Conservation (phyloP, 2,329 filamentous ascomycete genomes). For the Ascocoryne sarcoides region DNA sequence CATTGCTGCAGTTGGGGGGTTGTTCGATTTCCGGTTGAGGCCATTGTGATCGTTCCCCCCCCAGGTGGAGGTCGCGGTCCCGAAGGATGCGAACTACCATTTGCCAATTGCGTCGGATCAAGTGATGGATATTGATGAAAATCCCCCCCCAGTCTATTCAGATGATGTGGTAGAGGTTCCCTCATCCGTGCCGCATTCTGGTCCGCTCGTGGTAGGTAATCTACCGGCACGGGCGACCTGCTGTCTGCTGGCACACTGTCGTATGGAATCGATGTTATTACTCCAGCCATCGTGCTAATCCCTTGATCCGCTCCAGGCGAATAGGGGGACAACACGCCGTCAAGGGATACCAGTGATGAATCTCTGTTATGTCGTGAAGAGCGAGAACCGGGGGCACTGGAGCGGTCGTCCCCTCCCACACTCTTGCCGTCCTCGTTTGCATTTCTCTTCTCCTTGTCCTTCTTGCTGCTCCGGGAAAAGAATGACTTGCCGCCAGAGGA, state of each 20-base stretch:
- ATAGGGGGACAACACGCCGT: constrained; percentile 37
- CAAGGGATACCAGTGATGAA: constrained; percentile 66
- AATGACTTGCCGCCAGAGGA: constrained; percentile 70
- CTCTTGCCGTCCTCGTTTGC: constrained; percentile 49
- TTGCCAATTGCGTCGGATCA: constrained; percentile 44
- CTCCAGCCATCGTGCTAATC: constrained; percentile 66
- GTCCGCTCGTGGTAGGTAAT: constrained; percentile 62
- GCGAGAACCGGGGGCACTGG: constrained; percentile 55
- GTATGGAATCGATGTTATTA: constrained; percentile 84
- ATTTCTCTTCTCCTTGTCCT: constrained; percentile 54
- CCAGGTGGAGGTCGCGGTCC: constrained; percentile 52
- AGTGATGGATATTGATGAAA: constrained; percentile 84
- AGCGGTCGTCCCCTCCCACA: constrained; percentile 47
- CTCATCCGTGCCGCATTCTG: constrained; percentile 53
- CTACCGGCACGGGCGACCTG: constrained; percentile 61
- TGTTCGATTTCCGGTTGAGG: constrained; percentile 57
- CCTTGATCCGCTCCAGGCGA: constrained; percentile 51
- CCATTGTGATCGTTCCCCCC: constrained; percentile 59
- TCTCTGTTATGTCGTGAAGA: constrained; percentile 68
- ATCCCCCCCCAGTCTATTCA: constrained; percentile 69
- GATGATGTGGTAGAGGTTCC: constrained; percentile 72
- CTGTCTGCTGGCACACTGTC: constrained; percentile 58
- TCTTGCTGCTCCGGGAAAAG: constrained; percentile 83
- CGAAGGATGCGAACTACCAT: constrained; percentile 46
- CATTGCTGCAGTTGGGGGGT: constrained; percentile 74